Evolutionary conservation across 176 grass and related monocot species (phyloP).

Genomic region (Eragrostis curvula): DNA sequence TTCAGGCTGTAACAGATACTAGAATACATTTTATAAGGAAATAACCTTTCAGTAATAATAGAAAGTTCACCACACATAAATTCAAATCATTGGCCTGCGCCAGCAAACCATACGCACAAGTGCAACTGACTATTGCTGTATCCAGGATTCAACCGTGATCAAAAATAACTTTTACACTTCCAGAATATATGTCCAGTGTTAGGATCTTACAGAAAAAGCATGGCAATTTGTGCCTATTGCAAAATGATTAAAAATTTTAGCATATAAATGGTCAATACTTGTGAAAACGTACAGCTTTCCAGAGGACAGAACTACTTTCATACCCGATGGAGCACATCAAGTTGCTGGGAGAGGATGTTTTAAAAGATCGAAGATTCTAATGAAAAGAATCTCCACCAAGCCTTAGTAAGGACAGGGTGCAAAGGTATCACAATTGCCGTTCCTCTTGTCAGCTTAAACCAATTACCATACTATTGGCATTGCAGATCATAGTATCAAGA

Average conservation of each 20-base stretch:
- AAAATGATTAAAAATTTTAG: not conserved
- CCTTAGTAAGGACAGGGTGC: not conserved
- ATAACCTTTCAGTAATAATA: not conserved
- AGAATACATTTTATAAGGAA: constrained; percentile 13
- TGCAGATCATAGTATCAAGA: not conserved
- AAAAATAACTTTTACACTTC: not conserved
- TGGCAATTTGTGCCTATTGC: not conserved
- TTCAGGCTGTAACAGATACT: not conserved
- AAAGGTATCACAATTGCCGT: not conserved
- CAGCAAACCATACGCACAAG: not conserved
- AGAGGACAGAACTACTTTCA: not conserved
- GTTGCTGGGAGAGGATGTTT: not conserved
- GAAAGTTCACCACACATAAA: not conserved
- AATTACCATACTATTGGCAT: not conserved
- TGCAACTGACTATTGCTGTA: not conserved
- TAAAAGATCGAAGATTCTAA: not conserved
- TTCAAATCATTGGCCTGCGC: constrained; percentile 22
- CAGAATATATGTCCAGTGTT: not conserved
- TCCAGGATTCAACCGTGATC: not conserved
- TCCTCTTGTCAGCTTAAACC: not conserved
- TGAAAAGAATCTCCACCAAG: not conserved
- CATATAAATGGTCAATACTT: constrained; percentile 13
- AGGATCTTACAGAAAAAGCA: not conserved
- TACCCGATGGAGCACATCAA: not conserved
- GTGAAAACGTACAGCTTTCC: not conserved